Evolutionary conservation across 352 stramenopile genomes (phyloP).

Genomic region (Ophiocytium majus): DNA sequence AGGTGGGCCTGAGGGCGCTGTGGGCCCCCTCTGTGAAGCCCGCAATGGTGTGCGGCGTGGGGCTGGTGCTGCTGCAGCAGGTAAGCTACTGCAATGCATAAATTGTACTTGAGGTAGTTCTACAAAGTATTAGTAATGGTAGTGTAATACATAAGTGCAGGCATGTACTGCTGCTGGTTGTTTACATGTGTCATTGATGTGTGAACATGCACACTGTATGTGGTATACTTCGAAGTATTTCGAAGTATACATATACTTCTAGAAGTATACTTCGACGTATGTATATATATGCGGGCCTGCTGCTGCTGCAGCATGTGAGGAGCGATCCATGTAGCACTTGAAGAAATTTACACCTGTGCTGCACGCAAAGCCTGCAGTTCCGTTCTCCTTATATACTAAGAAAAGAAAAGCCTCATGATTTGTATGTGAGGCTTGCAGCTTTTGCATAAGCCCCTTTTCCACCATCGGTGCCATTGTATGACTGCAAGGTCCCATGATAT

Average conservation of each 20-base stretch:
- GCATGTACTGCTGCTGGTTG: no score
- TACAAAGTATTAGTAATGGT: no score
- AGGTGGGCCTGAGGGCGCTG: slow-evolving; percentile 16
- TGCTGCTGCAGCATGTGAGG: neutral
- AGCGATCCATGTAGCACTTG: neutral
- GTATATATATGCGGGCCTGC: neutral
- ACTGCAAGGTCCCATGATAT: neutral
- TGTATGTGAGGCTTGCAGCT: neutral
- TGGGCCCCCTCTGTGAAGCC: slow-evolving; percentile 37
- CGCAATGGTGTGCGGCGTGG: slow-evolving; percentile 59
- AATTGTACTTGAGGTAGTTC: no score
- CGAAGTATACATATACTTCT: neutral
- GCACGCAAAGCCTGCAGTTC: neutral
- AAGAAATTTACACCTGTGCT: neutral
- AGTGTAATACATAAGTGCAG: no score
- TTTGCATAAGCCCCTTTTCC: neutral
- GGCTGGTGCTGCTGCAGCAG: slow-evolving; percentile 63
- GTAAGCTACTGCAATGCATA: slow-evolving; percentile 19
- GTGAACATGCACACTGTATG: no score
- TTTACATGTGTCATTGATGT: no score
- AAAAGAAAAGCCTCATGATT: slow-evolving; percentile 8
- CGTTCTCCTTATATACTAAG: neutral
- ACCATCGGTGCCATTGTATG: neutral
- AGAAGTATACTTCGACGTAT: slow-evolving; percentile 8
- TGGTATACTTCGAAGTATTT: no score